Conservation (phyloP, 805 yeast genomes). For the Ogataea pilisensis region DNA sequence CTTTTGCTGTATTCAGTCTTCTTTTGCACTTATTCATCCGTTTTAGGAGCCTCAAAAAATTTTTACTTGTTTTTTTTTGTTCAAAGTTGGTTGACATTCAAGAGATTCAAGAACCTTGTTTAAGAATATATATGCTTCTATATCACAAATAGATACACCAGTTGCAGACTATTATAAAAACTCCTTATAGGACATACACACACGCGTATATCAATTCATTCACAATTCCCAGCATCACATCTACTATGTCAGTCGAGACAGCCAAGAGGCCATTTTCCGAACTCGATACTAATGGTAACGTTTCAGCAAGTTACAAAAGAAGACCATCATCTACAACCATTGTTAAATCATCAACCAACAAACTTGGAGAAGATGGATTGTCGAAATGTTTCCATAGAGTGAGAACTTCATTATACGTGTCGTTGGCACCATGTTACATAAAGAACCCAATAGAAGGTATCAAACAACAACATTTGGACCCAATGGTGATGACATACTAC, state of each 20-base stretch:
- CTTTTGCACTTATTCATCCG: no score
- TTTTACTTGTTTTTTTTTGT: no score
- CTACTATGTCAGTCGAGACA: constrained; percentile 4
- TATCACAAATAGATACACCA: no score
- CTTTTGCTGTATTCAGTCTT: no score
- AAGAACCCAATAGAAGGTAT: constrained; percentile 73
- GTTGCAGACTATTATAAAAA: no score
- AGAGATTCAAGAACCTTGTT: no score
- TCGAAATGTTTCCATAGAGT: constrained; percentile 69
- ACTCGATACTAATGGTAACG: not conserved
- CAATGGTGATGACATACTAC: constrained; percentile 79
- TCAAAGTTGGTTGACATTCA: no score
- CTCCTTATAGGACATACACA: no score
- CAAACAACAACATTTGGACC: constrained; percentile 83
- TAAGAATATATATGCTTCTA: no score
- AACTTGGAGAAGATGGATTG: constrained; percentile 35
- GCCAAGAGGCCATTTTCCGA: constrained; percentile 8
- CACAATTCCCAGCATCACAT: no score
- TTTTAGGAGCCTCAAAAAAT: no score
- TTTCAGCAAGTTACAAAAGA: not conserved
- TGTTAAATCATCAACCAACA: constrained; percentile 14
- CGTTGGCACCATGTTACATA: constrained; percentile 80
- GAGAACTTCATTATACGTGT: constrained; percentile 64
- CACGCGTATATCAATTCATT: no score
- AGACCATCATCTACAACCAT: constrained; percentile 1